Percentiles rank a stretch among this genome's conserved stretches.
These are phyloP conservation scores for Paracoccidioides lutzii DNA, from an alignment of 2,329 filamentous ascomycete genomes.

Conservation along the genomic window DNA sequence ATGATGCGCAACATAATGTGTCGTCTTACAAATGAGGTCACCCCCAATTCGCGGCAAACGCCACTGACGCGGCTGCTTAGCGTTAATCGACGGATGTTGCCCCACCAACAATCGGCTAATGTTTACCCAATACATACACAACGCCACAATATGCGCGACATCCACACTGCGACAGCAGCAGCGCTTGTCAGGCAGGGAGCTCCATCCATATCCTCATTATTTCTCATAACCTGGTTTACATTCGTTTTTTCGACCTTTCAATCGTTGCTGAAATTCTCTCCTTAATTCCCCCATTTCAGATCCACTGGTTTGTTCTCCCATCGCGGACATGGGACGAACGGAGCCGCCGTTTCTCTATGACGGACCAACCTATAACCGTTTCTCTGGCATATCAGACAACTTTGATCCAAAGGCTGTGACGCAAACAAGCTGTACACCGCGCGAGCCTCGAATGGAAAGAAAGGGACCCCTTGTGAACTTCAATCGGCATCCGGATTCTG, in stretches of 20 bases:
- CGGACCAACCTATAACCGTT: conserved; percentile 39
- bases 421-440: conserved; percentile 59
- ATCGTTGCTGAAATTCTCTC: background rate
- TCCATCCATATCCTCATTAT: background rate
- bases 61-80: conserved; percentile 12
- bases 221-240: background rate
- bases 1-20: too few species aligned
- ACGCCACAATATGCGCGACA: background rate
- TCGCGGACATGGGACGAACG: conserved; percentile 37
- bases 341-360: conserved; percentile 65
- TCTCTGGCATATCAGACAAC: conserved; percentile 38
- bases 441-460: conserved; percentile 46
- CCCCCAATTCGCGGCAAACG: background rate
- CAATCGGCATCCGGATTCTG: conserved; percentile 70
- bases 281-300: conserved; percentile 19
- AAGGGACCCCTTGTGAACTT: conserved; percentile 68
- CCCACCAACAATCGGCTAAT: conserved; percentile 17
- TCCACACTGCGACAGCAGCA: background rate
- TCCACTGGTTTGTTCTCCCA: conserved; percentile 14
- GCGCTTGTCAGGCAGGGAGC: background rate
- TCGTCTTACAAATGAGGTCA: conserved; percentile 10
- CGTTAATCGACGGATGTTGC: conserved; percentile 16
- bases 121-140: conserved; percentile 7
- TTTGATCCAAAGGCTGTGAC: conserved; percentile 84
- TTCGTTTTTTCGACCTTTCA: background rate